These are phyloP conservation scores for Syncephalastrum monosporum DNA, from an alignment of 371 early-diverging fungal genomes.

Conservation along the genomic window DNA sequence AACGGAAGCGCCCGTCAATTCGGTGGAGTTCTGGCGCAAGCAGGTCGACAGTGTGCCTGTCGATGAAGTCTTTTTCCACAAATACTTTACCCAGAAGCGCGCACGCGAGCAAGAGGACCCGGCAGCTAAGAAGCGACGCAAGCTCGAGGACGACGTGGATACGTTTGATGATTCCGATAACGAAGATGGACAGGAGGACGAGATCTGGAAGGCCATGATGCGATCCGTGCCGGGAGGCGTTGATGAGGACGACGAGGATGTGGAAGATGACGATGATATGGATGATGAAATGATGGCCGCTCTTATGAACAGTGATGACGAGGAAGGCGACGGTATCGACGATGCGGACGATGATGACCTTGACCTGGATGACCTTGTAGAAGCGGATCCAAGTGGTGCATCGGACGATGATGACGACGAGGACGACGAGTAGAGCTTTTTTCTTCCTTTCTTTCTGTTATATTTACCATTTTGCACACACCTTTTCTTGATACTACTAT, in stretches of 20 bases:
- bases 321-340: constrained; percentile 53
- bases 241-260: constrained; percentile 51
- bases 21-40: constrained; percentile 60
- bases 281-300: constrained; percentile 55
- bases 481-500: no score
- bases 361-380: not conserved
- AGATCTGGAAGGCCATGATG: constrained; percentile 75
- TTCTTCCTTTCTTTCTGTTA: no score
- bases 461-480: no score
- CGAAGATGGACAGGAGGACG: constrained; percentile 61
- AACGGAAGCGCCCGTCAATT: constrained; percentile 53
- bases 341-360: constrained; percentile 42
- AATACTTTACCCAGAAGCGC: constrained; percentile 69
- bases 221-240: constrained; percentile 66
- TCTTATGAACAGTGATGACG: constrained; percentile 40
- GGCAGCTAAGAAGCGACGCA: constrained; percentile 55
- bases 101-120: constrained; percentile 24
- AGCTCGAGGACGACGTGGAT: constrained; percentile 67
- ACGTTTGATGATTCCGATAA: constrained; percentile 41
- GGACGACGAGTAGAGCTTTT: no score
- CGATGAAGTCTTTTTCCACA: constrained; percentile 85
- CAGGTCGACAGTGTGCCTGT: constrained; percentile 59
- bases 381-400: no score
- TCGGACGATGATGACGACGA: no score
- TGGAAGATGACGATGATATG: constrained; percentile 58